Evolutionary conservation across 345 rosid species (phyloP).

Genomic region (Eucalyptus globulus): DNA sequence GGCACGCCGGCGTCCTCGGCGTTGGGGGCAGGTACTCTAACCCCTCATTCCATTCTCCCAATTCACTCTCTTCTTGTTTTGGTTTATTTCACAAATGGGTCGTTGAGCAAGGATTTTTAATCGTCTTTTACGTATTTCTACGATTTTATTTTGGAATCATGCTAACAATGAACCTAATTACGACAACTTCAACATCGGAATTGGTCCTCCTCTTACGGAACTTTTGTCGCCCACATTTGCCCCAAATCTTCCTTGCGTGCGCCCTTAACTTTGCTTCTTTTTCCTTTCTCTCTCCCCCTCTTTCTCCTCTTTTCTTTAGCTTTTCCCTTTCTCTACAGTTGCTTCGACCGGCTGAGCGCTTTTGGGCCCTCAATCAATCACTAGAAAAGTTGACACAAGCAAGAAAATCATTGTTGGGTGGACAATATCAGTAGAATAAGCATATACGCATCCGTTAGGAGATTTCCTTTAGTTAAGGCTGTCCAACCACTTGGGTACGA

Average conservation of each 20-base stretch:
- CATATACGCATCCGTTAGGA: not conserved
- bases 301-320: not conserved
- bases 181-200: not conserved
- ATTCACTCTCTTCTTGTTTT: not conserved
- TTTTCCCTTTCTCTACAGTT: not conserved
- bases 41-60: not conserved
- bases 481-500: not conserved
- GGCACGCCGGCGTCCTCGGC: constrained; percentile 67
- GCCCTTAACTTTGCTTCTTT: not conserved
- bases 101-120: not conserved
- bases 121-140: not conserved
- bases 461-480: not conserved
- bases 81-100: not conserved
- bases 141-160: not conserved
- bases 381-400: not conserved
- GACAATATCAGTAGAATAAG: not conserved
- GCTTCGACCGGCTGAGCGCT: not conserved
- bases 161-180: not conserved
- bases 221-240: not conserved
- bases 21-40: constrained; percentile 59
- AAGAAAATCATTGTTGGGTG: not conserved
- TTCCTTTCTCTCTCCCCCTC: not conserved
- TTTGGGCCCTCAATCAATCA: not conserved
- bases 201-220: not conserved
- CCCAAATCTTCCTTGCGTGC: not conserved